These are phyloP conservation scores for Avena atlantica DNA, from an alignment of 176 grass and related monocot species.

Conservation along the genomic window DNA sequence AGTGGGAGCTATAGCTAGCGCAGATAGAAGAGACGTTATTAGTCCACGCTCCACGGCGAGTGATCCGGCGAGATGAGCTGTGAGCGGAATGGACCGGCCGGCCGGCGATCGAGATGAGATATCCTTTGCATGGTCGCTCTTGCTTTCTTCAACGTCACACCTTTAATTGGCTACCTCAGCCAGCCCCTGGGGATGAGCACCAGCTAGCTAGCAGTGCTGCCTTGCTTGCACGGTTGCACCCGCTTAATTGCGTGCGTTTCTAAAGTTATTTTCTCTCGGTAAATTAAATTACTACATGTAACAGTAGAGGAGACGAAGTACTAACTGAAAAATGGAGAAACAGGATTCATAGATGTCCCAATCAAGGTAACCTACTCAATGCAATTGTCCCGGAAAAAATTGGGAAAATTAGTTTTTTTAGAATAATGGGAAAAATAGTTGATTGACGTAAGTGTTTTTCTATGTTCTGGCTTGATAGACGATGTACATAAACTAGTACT, in stretches of 20 bases:
- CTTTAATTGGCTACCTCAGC: neutral
- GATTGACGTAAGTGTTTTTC: neutral
- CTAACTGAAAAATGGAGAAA: neutral
- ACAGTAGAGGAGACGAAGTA: neutral
- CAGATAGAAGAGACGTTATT: neutral
- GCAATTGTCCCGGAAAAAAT: neutral
- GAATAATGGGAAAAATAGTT: neutral
- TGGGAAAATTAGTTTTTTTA: neutral
- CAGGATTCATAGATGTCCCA: neutral
- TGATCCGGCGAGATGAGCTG: neutral
- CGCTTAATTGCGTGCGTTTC: neutral
- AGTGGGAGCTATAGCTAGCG: neutral
- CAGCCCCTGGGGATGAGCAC: slow-evolving; percentile 11
- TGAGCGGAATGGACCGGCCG: neutral
- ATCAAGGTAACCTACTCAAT: neutral
- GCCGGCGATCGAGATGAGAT: neutral
- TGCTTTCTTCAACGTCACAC: neutral
- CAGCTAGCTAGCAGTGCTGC: slow-evolving; percentile 6
- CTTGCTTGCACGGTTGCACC: slow-evolving; percentile 7
- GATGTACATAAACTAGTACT: neutral
- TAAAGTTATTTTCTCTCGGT: neutral
- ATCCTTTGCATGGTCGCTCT: neutral
- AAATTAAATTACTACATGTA: neutral
- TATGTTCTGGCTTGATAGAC: neutral
- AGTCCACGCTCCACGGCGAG: neutral